Conservation (phyloP, 177 flowering plant species). For the Vitis hybrid region DNA sequence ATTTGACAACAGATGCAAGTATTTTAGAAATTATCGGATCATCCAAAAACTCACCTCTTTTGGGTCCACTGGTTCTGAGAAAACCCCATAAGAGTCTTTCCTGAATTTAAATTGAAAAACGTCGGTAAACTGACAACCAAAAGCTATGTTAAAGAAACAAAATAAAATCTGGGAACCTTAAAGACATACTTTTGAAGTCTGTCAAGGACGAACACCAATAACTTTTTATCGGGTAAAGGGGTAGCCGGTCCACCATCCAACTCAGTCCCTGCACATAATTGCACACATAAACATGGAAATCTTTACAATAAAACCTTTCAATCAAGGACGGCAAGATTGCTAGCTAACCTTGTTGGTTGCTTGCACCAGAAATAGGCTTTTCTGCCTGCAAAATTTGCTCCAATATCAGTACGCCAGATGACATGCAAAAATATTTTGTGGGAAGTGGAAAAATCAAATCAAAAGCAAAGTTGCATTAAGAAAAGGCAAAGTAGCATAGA, state of each 20-base stretch:
- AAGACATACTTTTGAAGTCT: constrained; percentile 62
- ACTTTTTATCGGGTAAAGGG: constrained; percentile 60
- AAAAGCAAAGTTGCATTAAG: constrained; percentile 7
- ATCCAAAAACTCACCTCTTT: constrained; percentile 41
- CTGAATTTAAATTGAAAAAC: constrained; percentile 24
- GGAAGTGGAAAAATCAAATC: background rate
- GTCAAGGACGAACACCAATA: constrained; percentile 57
- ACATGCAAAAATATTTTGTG: background rate
- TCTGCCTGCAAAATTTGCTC: constrained; percentile 22
- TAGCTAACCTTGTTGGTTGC: constrained; percentile 27
- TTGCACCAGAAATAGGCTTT: constrained; percentile 23
- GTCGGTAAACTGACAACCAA: constrained; percentile 13
- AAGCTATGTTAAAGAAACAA: background rate
- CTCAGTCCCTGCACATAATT: constrained; percentile 36
- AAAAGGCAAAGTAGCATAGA: constrained; percentile 15
- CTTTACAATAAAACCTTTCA: background rate
- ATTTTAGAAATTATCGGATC: background rate
- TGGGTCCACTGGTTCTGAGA: constrained; percentile 74
- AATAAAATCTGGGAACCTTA: background rate
- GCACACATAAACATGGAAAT: background rate
- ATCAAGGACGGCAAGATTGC: background rate
- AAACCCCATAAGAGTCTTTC: constrained; percentile 71
- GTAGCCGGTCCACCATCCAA: constrained; percentile 47
- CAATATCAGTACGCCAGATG: background rate
- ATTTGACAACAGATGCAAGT: background rate